Percentiles rank a stretch among this genome's conserved stretches.
Conservation (phyloP, 2,329 filamentous ascomycete species). For the Fusarium sacchari region DNA sequence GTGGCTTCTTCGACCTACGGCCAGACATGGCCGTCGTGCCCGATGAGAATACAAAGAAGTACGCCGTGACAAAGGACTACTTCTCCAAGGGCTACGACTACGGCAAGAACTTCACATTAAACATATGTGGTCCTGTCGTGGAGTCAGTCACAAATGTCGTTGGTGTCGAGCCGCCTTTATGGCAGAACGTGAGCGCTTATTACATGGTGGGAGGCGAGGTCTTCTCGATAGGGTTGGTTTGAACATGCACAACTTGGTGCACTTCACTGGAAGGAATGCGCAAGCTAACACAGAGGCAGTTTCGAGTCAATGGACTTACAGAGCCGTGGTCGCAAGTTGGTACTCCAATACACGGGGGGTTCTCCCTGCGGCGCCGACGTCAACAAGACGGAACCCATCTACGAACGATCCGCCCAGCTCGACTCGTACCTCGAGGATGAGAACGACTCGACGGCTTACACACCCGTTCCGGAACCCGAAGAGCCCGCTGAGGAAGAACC, state of each 20-base stretch:
- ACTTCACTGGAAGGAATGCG: not conserved
- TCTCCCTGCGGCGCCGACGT: slow-evolving; percentile 72
- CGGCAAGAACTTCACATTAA: slow-evolving; percentile 82
- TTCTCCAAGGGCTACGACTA: slow-evolving; percentile 80
- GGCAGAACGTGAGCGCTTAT: slow-evolving; percentile 82
- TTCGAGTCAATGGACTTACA: slow-evolving; percentile 62
- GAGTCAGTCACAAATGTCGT: slow-evolving; percentile 70
- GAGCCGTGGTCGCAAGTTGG: slow-evolving; percentile 76
- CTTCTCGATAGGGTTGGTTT: slow-evolving; percentile 77
- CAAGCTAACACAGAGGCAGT: slow-evolving; percentile 36
- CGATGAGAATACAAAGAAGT: slow-evolving; percentile 55
- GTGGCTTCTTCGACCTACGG: slow-evolving; percentile 68
- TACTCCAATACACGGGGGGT: slow-evolving; percentile 80
- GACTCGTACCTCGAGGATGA: slow-evolving; percentile 44
- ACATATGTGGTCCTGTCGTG: slow-evolving; percentile 82
- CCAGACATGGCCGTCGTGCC: slow-evolving; percentile 61
- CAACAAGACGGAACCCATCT: slow-evolving; percentile 48
- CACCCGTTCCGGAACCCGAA: slow-evolving; percentile 18
- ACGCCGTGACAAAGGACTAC: slow-evolving; percentile 60
- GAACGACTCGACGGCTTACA: slow-evolving; percentile 20
- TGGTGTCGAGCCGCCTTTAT: slow-evolving; percentile 69
- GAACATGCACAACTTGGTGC: not conserved
- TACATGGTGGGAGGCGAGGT: slow-evolving; percentile 73
- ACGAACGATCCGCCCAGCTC: slow-evolving; percentile 44
- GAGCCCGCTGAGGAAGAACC: slow-evolving; percentile 33